These are phyloP conservation scores for Canavalia gladiata DNA, from an alignment of 306 rosid genomes.

Conservation along the genomic window DNA sequence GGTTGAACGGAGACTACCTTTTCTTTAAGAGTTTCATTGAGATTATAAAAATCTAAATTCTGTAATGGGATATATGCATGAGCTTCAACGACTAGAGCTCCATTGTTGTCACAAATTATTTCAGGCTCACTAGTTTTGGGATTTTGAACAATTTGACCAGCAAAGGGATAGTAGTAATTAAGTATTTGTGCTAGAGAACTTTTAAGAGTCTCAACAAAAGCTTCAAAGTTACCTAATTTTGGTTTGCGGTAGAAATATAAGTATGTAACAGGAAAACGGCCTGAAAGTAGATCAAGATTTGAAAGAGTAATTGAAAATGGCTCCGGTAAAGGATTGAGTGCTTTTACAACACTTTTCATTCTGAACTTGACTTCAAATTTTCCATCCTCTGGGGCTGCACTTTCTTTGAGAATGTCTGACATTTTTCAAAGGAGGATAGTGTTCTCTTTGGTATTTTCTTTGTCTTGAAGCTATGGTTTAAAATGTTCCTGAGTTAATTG, in stretches of 20 bases:
- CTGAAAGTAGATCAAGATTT: constrained; percentile 88
- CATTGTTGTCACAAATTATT: constrained; percentile 74
- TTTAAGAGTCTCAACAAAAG: constrained; percentile 58
- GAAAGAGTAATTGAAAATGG: constrained; percentile 65
- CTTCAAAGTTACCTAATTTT: constrained; percentile 23
- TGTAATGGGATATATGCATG: constrained; percentile 56
- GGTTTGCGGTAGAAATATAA: constrained; percentile 73
- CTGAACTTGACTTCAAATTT: constrained; percentile 62
- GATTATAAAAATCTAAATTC: constrained; percentile 65
- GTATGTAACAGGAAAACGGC: constrained; percentile 90
- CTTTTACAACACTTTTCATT: constrained; percentile 61
- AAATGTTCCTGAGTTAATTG: constrained; percentile 3
- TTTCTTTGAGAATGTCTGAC: constrained; percentile 44
- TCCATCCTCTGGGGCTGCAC: not conserved
- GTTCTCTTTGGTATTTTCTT: constrained; percentile 36
- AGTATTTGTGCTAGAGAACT: constrained; percentile 61
- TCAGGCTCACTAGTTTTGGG: constrained; percentile 72
- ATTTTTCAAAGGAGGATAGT: constrained; percentile 13
- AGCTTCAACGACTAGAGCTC: constrained; percentile 74
- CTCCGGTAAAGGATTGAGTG: constrained; percentile 54
- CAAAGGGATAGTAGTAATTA: constrained; percentile 69
- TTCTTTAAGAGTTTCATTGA: constrained; percentile 60
- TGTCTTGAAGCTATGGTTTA: constrained; percentile 24
- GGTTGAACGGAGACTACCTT: constrained; percentile 66
- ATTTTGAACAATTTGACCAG: constrained; percentile 72